Conservation (phyloP, 73 alveolate species). For the Tetrahymena malaccensis region DNA sequence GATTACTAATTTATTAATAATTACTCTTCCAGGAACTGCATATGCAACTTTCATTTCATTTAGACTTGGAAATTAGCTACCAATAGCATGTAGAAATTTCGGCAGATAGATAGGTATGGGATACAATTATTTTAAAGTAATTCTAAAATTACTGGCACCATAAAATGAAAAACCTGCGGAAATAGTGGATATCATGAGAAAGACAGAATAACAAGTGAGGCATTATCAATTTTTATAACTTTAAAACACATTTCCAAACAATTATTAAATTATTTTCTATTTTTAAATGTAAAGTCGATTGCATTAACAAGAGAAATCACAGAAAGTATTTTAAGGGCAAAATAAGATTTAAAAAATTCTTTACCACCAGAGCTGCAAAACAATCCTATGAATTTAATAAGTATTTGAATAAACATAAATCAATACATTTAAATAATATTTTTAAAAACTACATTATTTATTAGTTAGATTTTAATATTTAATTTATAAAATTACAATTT, state of each 20-base stretch:
- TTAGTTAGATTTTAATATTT: neutral
- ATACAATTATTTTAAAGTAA: conserved; percentile 51
- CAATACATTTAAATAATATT: neutral
- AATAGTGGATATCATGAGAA: conserved; percentile 37
- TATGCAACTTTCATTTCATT: conserved; percentile 40
- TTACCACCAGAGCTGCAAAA: conserved; percentile 16
- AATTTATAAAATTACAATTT: neutral
- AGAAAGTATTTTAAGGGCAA: conserved; percentile 17
- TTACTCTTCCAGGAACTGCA: neutral
- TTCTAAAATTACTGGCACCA: conserved; percentile 32
- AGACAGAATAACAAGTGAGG: conserved; percentile 25
- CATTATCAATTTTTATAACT: neutral
- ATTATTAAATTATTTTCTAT: neutral
- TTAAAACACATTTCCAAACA: neutral
- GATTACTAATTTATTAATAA: neutral
- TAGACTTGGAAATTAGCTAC: conserved; percentile 45
- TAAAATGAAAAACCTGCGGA: conserved; percentile 42
- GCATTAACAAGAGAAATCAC: conserved; percentile 49
- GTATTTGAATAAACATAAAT: neutral
- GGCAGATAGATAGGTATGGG: conserved; percentile 54
- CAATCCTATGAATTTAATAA: neutral
- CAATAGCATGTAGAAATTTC: conserved; percentile 43
- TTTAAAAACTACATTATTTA: neutral
- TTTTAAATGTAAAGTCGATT: conserved; percentile 2
- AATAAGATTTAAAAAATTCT: neutral